Base-by-base conservation (phyloP, 202 grass and related monocot species). In the Carex arenaria region DNA sequence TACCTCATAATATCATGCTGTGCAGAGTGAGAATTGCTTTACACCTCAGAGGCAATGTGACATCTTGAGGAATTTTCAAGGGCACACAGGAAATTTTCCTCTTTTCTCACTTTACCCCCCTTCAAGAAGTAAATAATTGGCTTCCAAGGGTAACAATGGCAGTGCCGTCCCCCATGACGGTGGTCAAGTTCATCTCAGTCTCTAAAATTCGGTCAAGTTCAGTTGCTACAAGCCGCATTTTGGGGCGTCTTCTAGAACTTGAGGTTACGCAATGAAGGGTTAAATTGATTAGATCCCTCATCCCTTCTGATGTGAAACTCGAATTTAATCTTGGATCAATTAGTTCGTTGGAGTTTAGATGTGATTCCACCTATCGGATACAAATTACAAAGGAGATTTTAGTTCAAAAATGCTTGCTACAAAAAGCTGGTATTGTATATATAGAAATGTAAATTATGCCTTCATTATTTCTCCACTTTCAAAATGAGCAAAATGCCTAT, bases 101-200 rank as follows among this genome's bases (percentile, higher is more conserved):
- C 54, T 9, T 88, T 56, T 38, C 72, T 78, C 52, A 57, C 53
- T 10, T 78, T 17, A 36, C 15, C 72, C 51, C 72, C 51, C 72
- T 87, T 92, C 81, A 87, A n/a, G 86, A 93, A 7, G 89, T 95
- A 87, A 98, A 98, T 74, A 98, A 85, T 61, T 95, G 93, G 86
- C 95, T 98, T 76, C 95, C 95, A 0, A 98, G 93, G 42, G 95
- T 98, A 42, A 98, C 87, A 23, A 95, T 93, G 36, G 95, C 79
- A 1, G 93, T 98, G 76, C 95, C 95, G 0, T 98, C 95, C 1
- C 95, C 95, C 91, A 98, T 98, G 53, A 98, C 83, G 2, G 89
- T 98, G 0, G 95, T 98, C 61, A 98, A 73, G 17, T 87, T 87
- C 95, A 98, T 98, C 81, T 98, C 95, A 0, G 81, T 95, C 85